Evolutionary conservation across 2,329 filamentous ascomycete genomes (phyloP).

Genomic region (Stachybotrys chartarum): DNA sequence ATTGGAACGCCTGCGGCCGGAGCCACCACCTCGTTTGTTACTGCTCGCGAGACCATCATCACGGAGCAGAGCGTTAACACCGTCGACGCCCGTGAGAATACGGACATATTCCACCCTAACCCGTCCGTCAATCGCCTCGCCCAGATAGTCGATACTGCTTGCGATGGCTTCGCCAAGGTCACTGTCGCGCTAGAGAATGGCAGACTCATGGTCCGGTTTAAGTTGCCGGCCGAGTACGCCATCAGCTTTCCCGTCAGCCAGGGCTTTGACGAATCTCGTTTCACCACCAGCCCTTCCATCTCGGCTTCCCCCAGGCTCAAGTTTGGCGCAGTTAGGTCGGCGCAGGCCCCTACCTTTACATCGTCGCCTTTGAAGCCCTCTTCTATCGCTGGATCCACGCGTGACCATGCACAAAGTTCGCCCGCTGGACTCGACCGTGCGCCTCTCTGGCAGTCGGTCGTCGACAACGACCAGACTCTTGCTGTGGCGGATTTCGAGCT

Average conservation of each 20-base stretch:
- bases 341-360: not conserved
- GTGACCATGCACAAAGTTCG: not conserved
- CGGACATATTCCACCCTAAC: conserved; percentile 23
- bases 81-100: conserved; percentile 26
- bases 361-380: not conserved
- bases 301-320: conserved; percentile 14
- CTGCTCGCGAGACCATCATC: not conserved
- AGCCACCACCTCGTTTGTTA: too few relatives aligned
- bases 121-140: conserved; percentile 16
- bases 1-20: too few relatives aligned
- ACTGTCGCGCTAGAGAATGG: conserved; percentile 17
- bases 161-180: conserved; percentile 22
- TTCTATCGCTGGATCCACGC: not conserved
- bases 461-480: conserved; percentile 3
- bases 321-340: not conserved
- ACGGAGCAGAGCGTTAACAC: conserved; percentile 16
- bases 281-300: conserved; percentile 13
- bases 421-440: too few relatives aligned
- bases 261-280: conserved; percentile 17
- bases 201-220: conserved; percentile 29
- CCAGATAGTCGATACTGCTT: conserved; percentile 15
- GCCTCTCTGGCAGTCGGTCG: not conserved
- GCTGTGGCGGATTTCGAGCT: conserved; percentile 3
- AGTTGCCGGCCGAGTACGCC: conserved; percentile 23
- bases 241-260: conserved; percentile 21